phyloP scores from a whole-genome alignment of 208 protist genomes.

The Leishmania braziliensis region DNA sequence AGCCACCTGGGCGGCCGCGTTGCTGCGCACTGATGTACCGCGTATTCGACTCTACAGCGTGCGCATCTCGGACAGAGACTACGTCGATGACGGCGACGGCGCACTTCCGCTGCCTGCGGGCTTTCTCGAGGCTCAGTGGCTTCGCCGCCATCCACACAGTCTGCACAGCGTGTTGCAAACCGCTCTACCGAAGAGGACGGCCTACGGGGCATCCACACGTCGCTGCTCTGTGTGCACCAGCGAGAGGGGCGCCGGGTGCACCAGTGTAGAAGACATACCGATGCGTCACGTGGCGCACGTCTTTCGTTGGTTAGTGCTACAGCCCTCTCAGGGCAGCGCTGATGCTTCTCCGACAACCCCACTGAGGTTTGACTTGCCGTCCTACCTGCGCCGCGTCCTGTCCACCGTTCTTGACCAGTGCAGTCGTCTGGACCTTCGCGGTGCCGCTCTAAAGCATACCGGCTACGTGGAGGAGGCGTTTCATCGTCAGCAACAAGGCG shows the following conservation, averaged over 20 bases:
- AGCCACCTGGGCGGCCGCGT: conserved; percentile 9
- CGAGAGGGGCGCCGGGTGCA: neutral
- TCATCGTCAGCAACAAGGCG: conserved; percentile 14
- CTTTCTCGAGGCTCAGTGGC: conserved; percentile 21
- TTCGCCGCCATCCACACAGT: conserved; percentile 18
- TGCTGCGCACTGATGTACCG: conserved; percentile 12
- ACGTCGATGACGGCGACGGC: neutral
- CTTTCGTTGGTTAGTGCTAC: conserved; percentile 26
- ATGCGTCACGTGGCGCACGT: conserved; percentile 16
- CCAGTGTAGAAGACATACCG: conserved; percentile 10
- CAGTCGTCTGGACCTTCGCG: conserved; percentile 55
- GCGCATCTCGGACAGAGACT: neutral
- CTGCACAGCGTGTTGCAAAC: conserved; percentile 9
- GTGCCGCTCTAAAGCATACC: conserved; percentile 53
- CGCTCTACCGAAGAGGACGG: conserved; percentile 2
- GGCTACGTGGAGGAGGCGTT: conserved; percentile 48
- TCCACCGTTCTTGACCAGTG: conserved; percentile 43
- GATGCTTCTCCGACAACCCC: neutral
- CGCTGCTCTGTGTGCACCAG: neutral
- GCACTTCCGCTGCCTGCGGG: conserved; percentile 5
- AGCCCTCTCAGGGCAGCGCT: neutral
- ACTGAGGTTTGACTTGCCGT: conserved; percentile 14
- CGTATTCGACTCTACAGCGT: conserved; percentile 23
- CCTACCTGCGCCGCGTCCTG: conserved; percentile 27
- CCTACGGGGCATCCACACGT: neutral